phyloP scores from a whole-genome alignment of 2,329 filamentous ascomycete genomes.

The Aureobasidium pullulans region DNA sequence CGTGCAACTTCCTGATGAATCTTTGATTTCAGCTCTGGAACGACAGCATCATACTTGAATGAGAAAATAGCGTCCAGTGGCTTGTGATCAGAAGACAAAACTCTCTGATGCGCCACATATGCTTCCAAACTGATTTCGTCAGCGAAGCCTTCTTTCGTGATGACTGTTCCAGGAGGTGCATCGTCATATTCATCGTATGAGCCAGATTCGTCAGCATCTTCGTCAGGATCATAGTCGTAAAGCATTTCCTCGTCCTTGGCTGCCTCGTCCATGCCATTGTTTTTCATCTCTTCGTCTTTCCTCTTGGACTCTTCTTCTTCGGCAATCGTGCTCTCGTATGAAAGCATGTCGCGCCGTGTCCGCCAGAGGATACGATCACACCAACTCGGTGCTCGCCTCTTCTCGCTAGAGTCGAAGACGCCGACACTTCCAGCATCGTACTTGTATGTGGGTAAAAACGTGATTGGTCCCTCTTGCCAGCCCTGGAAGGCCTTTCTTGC shows the following conservation, averaged over 20 bases:
- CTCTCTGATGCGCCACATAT: slow-evolving; percentile 82
- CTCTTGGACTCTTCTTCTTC: slow-evolving; percentile 62
- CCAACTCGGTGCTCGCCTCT: slow-evolving; percentile 88
- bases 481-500: slow-evolving; percentile 77
- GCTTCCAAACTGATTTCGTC: slow-evolving; percentile 52
- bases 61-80: slow-evolving; percentile 78
- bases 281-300: slow-evolving; percentile 79
- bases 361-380: slow-evolving; percentile 90
- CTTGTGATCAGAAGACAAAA: slow-evolving; percentile 93
- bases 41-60: slow-evolving; percentile 77
- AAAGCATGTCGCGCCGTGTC: slow-evolving; percentile 61
- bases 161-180: slow-evolving; percentile 40
- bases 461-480: slow-evolving; percentile 82
- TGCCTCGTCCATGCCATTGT: slow-evolving; percentile 64
- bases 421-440: slow-evolving; percentile 93
- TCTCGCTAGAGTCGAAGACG: slow-evolving; percentile 91
- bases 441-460: slow-evolving; percentile 92
- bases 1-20: slow-evolving; percentile 81
- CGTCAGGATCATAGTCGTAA: slow-evolving; percentile 84
- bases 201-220: slow-evolving; percentile 54
- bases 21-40: slow-evolving; percentile 74
- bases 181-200: slow-evolving; percentile 49
- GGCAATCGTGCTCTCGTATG: slow-evolving; percentile 54
- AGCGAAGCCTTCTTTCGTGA: slow-evolving; percentile 52
- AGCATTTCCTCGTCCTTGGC: slow-evolving; percentile 73